A percentile compares a stretch with the other conserved stretches of the same genome.
Conservation (phyloP, 768 basidiomycete genomes). For the Pleurotus platypus region DNA sequence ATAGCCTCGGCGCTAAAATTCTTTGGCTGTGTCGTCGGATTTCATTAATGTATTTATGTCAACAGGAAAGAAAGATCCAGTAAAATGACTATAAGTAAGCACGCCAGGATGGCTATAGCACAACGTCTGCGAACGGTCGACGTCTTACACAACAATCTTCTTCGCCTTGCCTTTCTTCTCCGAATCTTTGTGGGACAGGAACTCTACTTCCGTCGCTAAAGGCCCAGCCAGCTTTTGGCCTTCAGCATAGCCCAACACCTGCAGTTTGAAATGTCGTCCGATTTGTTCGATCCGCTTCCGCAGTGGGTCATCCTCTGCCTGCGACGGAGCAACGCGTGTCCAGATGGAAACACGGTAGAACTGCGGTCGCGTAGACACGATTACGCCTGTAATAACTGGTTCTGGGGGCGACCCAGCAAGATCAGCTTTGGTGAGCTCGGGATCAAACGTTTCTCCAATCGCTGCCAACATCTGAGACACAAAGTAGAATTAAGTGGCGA, state of each 20-base stretch:
- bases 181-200: constrained; percentile 90
- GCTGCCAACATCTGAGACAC: constrained; percentile 90
- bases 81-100: background rate
- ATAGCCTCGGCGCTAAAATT: background rate
- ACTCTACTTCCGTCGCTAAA: constrained; percentile 94
- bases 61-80: background rate
- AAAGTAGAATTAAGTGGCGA: constrained; percentile 2
- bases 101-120: background rate
- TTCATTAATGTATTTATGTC: no score
- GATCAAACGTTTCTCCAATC: constrained; percentile 98
- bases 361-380: constrained; percentile 89
- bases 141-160: constrained; percentile 67
- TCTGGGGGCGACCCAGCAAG: constrained; percentile 36
- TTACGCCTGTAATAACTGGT: constrained; percentile 87
- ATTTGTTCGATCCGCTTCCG: constrained; percentile 81
- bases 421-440: constrained; percentile 56
- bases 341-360: constrained; percentile 98
- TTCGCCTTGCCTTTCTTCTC: constrained; percentile 90
- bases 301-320: constrained; percentile 48
- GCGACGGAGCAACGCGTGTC: constrained; percentile 80
- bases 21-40: no score
- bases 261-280: constrained; percentile 88
- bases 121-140: constrained; percentile 1
- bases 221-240: constrained; percentile 74
- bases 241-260: constrained; percentile 79